These are phyloP conservation scores for Sanguinoderma infundibulare DNA, from an alignment of 1,284 basidiomycete species.

Conservation along the genomic window DNA sequence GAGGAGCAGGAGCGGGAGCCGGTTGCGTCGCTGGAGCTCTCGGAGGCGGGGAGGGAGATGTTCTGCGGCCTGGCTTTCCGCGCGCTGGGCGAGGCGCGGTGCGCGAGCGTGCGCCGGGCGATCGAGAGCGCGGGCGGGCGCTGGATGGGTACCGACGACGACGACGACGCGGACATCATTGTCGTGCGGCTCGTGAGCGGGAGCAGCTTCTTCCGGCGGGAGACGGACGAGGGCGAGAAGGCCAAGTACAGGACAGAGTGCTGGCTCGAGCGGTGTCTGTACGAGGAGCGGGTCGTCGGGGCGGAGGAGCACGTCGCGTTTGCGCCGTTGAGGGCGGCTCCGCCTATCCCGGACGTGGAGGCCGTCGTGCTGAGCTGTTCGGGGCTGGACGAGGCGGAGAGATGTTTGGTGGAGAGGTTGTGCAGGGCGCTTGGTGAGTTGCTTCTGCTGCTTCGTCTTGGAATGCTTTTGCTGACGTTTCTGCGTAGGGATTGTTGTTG, in stretches of 20 bases:
- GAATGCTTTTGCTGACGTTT: not conserved
- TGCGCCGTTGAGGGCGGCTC: conserved; percentile 55
- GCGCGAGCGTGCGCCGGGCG: conserved; percentile 55
- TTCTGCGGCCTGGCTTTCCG: conserved; percentile 62
- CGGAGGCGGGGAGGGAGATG: conserved; percentile 29
- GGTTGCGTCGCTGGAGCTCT: not conserved
- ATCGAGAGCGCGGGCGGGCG: conserved; percentile 61
- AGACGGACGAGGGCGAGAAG: conserved; percentile 47
- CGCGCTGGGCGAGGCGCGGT: conserved; percentile 66
- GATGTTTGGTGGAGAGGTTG: conserved; percentile 62
- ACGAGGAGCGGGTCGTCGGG: conserved; percentile 63
- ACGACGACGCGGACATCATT: conserved; percentile 60
- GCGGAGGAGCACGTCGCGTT: conserved; percentile 67
- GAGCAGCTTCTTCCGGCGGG: conserved; percentile 60
- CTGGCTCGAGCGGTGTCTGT: conserved; percentile 80
- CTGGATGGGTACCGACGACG: conserved; percentile 45
- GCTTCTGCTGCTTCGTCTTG: not conserved
- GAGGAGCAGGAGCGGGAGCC: conserved; percentile 1
- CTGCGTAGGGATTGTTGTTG: conserved; percentile 54
- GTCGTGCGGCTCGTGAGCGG: conserved; percentile 75
- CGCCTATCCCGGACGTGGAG: conserved; percentile 56
- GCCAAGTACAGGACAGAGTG: conserved; percentile 77
- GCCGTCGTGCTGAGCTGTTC: conserved; percentile 65
- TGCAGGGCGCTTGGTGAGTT: conserved; percentile 66
- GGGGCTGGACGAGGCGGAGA: conserved; percentile 68